Conservation (phyloP, 345 rosid species). For the Salix dunnii region DNA sequence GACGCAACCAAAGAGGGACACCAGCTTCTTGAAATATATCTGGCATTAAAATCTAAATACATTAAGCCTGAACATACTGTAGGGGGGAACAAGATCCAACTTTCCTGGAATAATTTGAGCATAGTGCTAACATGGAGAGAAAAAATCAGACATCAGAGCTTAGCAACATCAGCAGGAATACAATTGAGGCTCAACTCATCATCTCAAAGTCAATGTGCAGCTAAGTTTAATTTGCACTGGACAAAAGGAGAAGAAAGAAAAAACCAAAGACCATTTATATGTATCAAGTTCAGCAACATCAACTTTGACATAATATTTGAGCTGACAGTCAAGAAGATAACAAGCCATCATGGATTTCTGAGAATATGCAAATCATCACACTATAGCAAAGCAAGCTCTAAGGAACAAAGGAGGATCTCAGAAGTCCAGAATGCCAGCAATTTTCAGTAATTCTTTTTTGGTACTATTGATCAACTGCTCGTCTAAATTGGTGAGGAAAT, state of each 20-base stretch:
- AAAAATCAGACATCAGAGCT: not conserved
- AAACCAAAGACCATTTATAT: not conserved
- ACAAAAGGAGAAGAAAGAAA: not conserved
- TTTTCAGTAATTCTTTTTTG: not conserved
- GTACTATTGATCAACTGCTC: not conserved
- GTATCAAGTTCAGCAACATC: not conserved
- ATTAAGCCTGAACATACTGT: not conserved
- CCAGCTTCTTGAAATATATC: conserved; percentile 99
- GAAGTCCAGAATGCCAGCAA: not conserved
- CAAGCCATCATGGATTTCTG: not conserved
- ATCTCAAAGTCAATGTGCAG: not conserved
- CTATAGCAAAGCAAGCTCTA: not conserved
- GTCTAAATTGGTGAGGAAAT: not conserved
- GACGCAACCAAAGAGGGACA: conserved; percentile 97
- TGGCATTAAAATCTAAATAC: conserved; percentile 29
- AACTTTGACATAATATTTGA: not conserved
- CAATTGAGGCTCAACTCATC: not conserved
- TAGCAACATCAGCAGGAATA: not conserved
- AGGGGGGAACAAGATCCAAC: not conserved
- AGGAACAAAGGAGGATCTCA: not conserved
- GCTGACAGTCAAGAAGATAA: not conserved
- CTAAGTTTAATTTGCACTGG: not conserved
- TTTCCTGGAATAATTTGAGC: not conserved
- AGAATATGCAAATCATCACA: not conserved
- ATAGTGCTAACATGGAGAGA: not conserved